Base-by-base conservation (phyloP, 2,329 filamentous ascomycete species). In the Fusarium sp. region DNA sequence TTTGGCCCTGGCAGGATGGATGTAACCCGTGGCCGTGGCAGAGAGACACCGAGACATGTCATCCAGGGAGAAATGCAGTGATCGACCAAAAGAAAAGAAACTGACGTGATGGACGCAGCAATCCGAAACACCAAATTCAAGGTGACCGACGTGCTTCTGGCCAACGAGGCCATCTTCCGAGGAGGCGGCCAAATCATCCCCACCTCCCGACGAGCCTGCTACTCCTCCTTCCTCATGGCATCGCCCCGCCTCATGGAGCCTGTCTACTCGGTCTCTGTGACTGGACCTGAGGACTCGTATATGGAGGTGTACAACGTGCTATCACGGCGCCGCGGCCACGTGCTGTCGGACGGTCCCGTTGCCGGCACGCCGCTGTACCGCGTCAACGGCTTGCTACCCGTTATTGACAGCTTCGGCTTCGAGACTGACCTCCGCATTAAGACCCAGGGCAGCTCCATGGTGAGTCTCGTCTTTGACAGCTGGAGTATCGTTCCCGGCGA, bases 41-140 rank as follows among this genome's bases (percentile, higher is more conserved):
- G 45, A 69, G 29, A 50, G 35, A 50, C 39, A 50, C 39, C 16
- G 54, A 29, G 35, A 50, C 52, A 52, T 35, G 62, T 35, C 57
- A 54, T 52, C 35, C 41, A 56, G 63, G 39, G 13, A 58, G 50
- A 33, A 43, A 43, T 69, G 24, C 50, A 63, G 57, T 57, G 41
- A 67, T 65, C 27, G 52, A 65, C 45, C 20, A 54, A 65, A 39
- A 68, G 59, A 56, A 22, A 69, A 52, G 24, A 61, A 24, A 69
- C 76, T 76, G 69, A 81, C 82, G 69, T 81, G 75, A 78, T 66
- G 64, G 50, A 52, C 71, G 73, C 79, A 95, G 93, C 97, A 37
- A 98, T 99, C 80, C 95, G 97, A 78, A 99, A 99, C 84, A 95
- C 95, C 77, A 98, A 98, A 81, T 99, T 99, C 89, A 95, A 95